Conservation (phyloP, 495 filamentous ascomycete genomes). For the Neurospora tetrasperma region DNA sequence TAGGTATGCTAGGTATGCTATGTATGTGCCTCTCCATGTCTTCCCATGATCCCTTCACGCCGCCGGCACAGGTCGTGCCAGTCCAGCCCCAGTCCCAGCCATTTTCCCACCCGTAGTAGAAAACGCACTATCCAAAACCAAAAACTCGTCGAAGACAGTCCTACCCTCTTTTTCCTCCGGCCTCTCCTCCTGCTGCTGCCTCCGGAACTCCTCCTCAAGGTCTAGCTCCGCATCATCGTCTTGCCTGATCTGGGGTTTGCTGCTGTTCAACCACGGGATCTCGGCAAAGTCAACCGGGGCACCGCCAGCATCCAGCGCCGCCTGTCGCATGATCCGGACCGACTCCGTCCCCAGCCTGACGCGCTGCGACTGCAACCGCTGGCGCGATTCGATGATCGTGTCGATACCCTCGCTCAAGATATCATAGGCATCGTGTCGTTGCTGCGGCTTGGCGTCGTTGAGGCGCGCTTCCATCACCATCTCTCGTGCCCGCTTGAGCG, state of each 20-base stretch:
- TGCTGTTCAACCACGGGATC: constrained; percentile 12
- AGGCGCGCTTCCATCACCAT: constrained; percentile 3
- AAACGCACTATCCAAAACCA: background rate
- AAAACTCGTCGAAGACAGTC: background rate
- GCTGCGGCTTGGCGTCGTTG: background rate
- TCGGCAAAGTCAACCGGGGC: constrained; percentile 14
- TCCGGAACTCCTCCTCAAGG: background rate
- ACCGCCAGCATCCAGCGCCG: constrained; percentile 11
- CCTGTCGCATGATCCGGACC: constrained; percentile 19
- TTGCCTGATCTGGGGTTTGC: background rate
- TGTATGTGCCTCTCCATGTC: background rate
- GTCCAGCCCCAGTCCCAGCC: background rate
- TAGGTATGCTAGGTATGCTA: background rate
- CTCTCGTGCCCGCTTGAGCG: constrained; percentile 24
- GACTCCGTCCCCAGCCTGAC: constrained; percentile 8
- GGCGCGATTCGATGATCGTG: constrained; percentile 3
- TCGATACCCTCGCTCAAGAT: constrained; percentile 10
- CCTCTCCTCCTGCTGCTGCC: background rate
- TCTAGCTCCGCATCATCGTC: background rate
- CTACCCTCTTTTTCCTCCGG: background rate
- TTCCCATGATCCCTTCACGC: background rate
- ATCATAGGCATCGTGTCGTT: background rate
- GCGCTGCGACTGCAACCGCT: constrained; percentile 9
- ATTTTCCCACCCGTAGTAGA: background rate
- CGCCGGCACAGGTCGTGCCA: background rate